Evolutionary conservation across 2,329 filamentous ascomycete species (phyloP), one percentile per base, ranked within the genome.

Genomic region (Emmonsia crescens): DNA sequence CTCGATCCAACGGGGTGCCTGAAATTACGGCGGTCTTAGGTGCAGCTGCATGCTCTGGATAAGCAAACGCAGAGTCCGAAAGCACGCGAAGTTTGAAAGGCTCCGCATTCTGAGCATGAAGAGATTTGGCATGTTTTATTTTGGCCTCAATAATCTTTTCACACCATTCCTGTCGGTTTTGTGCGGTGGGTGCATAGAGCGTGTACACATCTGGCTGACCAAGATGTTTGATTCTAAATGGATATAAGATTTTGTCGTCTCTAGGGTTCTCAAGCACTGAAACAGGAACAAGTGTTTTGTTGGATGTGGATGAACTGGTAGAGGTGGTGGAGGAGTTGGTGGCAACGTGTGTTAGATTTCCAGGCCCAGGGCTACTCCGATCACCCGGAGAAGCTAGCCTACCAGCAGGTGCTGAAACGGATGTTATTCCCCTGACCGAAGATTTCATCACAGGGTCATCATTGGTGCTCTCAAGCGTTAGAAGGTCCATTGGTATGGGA

Each of bases 171-270:
- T 85, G 81, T 62, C 94, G 84, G 68, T 86, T 88, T 64, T 87
- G 83, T 2, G 87, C 83, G 1, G 85, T 88, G 5, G 87, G 84
- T 0, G 93, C 92, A 72, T 95, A 97, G 1, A 99, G 79, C 0
- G 89, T 96, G 73, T 96, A 97, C 0, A 90, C 87, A 67, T 96
- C 92, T 52, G 44, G 44, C 48, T 59, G 57, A 14, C 95, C 94
- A 24, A 99, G 83, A 76, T 99, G 94, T 77, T 96, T 96, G 72
- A 99, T 85, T 66, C 87, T 87, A 84, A 99, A 99, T 0, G 95
- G 94, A 72, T 92, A 99, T 68, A 99, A 77, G 54, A 94, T 89
- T 73, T 87, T 90, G 71, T 90, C 87, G 66, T 96, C 89, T 64
- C 85, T 88, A 33, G 81, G 76, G 40, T 72, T 76, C 5, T 85